These are phyloP conservation scores for Paecilomyces sp. DNA, from an alignment of 2,329 filamentous ascomycete genomes.

Conservation along the genomic window DNA sequence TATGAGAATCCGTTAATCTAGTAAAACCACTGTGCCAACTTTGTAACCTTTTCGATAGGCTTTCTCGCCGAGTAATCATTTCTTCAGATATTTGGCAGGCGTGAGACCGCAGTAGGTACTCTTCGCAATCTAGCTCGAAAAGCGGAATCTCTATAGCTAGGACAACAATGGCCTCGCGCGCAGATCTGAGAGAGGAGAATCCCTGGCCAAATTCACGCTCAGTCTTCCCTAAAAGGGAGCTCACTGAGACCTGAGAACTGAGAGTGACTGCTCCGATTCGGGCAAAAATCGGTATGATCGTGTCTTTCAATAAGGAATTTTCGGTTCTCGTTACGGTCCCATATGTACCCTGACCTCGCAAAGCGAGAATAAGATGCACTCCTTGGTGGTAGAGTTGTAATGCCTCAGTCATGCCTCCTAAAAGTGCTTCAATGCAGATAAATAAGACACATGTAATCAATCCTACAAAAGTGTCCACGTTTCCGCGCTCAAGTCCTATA, in stretches of 20 bases:
- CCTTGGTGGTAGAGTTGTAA: slow-evolving; percentile 22
- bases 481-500: slow-evolving; percentile 15
- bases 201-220: background rate
- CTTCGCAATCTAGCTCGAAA: slow-evolving; percentile 14
- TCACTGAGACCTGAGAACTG: slow-evolving; percentile 4
- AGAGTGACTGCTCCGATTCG: slow-evolving; percentile 17
- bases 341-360: slow-evolving; percentile 9
- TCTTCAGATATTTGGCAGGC: slow-evolving; percentile 9
- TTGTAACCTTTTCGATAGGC: slow-evolving; percentile 9
- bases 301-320: slow-evolving; percentile 13
- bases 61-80: slow-evolving; percentile 8
- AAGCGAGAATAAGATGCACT: slow-evolving; percentile 16
- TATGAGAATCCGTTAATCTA: slow-evolving; percentile 7
- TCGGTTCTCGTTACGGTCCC: slow-evolving; percentile 8
- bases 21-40: slow-evolving; percentile 17
- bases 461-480: slow-evolving; percentile 18
- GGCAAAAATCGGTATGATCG: slow-evolving; percentile 23
- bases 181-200: slow-evolving; percentile 15
- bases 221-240: slow-evolving; percentile 10
- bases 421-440: slow-evolving; percentile 23
- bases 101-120: slow-evolving; percentile 8
- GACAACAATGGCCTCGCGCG: slow-evolving; percentile 19
- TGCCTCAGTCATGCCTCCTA: slow-evolving; percentile 17
- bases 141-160: slow-evolving; percentile 15
- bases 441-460: slow-evolving; percentile 26